Evolutionary conservation across 768 basidiomycete genomes (phyloP), one percentile per base, ranked within the genome.

Genomic region (Megacollybia marginata): DNA sequence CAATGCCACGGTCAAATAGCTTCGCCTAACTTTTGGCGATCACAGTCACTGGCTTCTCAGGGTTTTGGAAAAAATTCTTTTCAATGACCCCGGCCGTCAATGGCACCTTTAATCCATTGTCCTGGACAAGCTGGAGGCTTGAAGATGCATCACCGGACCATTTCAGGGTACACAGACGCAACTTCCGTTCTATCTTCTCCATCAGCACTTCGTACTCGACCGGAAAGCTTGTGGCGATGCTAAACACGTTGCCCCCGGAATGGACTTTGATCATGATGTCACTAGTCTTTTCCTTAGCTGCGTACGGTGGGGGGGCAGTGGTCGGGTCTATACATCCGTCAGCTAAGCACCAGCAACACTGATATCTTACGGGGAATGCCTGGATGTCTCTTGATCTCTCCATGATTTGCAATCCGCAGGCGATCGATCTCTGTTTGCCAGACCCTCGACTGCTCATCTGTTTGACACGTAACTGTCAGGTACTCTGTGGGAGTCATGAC

Each of bases 151-250:
- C 50, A 9, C 11, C 4, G 12, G 18, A 23, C 50, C 50, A 51
- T 31, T 35, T 15, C 5, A 35, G 50, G 13, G 19, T 35, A 48
- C 32, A 43, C 33, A 40, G 5, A 13, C 46, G 34, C 9, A 52
- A 32, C 46, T 52, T 52, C 40, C 44, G 42, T 9, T 48, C 46
- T 16, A 52, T 48, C 15, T 46, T 34, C 8, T 52, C 46, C 40
- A 43, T 33, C 46, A 52, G 31, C 2, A 40, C 46, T 16, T 48
- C 51, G 38, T 31, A 52, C 28, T 42, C 28, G 11, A 52, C 46
- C 18, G 51, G 51, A 5, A 48, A 3, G 8, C 23, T 19, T n/a
- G 48, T 18, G 18, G 19, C 36, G 16, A 51, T 36, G 33, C 44
- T 36, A 19, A 46, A 51, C 13, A 38, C 23, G 45, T 38, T 46